Percentiles rank a stretch among this genome's conserved stretches.
Conservation (phyloP, 805 yeast species). For the Candida coleopterorum region DNA sequence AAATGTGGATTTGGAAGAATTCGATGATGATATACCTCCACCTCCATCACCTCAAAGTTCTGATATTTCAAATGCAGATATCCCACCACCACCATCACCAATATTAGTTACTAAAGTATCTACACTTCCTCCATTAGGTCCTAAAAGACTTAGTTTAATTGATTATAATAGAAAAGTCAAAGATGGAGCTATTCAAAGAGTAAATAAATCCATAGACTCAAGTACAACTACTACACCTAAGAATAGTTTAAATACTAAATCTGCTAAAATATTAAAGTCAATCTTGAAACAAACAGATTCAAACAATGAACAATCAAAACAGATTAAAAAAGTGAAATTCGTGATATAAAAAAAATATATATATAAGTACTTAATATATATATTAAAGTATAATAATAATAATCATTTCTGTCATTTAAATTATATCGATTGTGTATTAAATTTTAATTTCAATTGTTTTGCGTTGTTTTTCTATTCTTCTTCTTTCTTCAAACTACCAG, state of each 20-base stretch:
- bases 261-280: too few relatives aligned
- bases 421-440: neutral
- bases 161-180: neutral
- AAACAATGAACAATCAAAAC: too few relatives aligned
- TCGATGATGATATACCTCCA: neutral
- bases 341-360: too few relatives aligned
- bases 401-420: too few relatives aligned
- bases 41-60: neutral
- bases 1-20: neutral
- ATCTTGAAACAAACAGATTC: too few relatives aligned
- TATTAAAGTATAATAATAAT: too few relatives aligned
- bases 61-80: neutral
- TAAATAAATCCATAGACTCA: neutral
- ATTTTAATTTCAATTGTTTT: neutral
- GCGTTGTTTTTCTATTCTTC: neutral
- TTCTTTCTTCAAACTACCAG: constrained; percentile 46
- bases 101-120: neutral
- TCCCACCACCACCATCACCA: neutral
- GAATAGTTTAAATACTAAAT: too few relatives aligned
- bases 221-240: neutral
- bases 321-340: too few relatives aligned
- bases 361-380: too few relatives aligned
- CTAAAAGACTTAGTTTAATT: neutral
- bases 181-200: neutral
- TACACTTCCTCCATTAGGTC: neutral